Base-by-base conservation (phyloP, 2,329 filamentous ascomycete species). In the Exophiala spinifera region DNA sequence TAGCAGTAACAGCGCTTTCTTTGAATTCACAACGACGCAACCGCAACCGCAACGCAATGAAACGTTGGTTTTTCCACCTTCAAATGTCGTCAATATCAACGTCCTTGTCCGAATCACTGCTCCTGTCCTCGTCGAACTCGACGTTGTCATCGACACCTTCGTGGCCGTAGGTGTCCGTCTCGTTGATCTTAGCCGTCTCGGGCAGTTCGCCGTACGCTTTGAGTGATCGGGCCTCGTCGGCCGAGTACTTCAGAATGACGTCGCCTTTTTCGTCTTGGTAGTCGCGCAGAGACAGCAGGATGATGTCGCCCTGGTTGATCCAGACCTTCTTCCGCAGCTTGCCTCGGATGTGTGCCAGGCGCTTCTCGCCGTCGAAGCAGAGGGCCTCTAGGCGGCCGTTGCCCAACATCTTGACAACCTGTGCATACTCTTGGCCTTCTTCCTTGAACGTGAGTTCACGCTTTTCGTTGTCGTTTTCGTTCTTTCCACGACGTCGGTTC, bases 251-350 rank as follows among this genome's bases (percentile, higher is more conserved):
- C 72, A 95, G 85, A 70, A 94, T 92, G 46, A 95, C 89, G 69
- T 94, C 89, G 65, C 88, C 89, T 79, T 95, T 95, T 77, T 92
- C 88, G 75, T 94, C 89, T 73, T 95, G 90, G 78, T 95, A 95
- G 74, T 95, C 91, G 66, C 90, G 88, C 59, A 95, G 86, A 33
- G 87, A 91, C 59, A 92, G 80, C 43, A 92, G 83, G 72, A 92
- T 91, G 72, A 96, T 96, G 73, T 96, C 90, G 70, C 91, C 91
- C 79, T 96, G 91, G 82, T 96, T 96, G 82, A 96, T 96, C 91
- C 91, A 96, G 75, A 97, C 94, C 84, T 99, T 99, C 84, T 99
- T 99, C 69, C 94, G 86, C 69, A 99, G 88, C 78, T 99, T 97
- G 77, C 92, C 92, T 62, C 92, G 90, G 67, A 89, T 90, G 72